A percentile compares a stretch with the other conserved stretches of the same genome.
These are phyloP conservation scores for Diaporthe ampelina DNA, from an alignment of 2,329 filamentous ascomycete species.

Conservation along the genomic window DNA sequence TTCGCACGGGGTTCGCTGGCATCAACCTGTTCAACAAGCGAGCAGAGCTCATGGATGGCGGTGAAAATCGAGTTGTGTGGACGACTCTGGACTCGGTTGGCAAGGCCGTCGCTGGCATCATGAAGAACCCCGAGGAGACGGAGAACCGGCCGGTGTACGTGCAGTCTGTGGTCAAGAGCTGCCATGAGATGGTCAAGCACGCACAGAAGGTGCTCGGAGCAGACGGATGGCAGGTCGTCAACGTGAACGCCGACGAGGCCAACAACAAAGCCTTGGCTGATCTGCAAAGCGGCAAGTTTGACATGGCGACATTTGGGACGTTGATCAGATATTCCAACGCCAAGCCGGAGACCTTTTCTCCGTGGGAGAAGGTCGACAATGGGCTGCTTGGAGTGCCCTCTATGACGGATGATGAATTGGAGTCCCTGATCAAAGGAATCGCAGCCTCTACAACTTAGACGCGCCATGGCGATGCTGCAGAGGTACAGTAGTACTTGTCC, in stretches of 20 bases:
- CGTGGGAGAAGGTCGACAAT: slow-evolving; percentile 44
- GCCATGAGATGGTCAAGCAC: slow-evolving; percentile 45
- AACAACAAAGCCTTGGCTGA: slow-evolving; percentile 42
- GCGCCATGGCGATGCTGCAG: too few relatives aligned
- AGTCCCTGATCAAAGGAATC: slow-evolving; percentile 2
- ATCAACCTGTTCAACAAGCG: slow-evolving; percentile 46
- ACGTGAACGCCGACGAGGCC: slow-evolving; percentile 41
- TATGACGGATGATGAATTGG: slow-evolving; percentile 13
- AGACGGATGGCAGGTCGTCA: slow-evolving; percentile 43
- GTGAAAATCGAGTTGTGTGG: slow-evolving; percentile 45
- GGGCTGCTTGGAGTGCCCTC: slow-evolving; percentile 42
- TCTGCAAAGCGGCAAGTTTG: slow-evolving; percentile 43
- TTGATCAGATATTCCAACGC: slow-evolving; percentile 43
- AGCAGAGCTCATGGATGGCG: slow-evolving; percentile 45
- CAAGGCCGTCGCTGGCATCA: slow-evolving; percentile 46
- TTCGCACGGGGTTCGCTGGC: slow-evolving; percentile 44
- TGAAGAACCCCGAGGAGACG: slow-evolving; percentile 48
- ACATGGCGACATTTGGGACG: slow-evolving; percentile 40
- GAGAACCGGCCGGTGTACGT: slow-evolving; percentile 47
- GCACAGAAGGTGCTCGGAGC: slow-evolving; percentile 43
- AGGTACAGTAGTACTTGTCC: too few relatives aligned
- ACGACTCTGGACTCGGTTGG: slow-evolving; percentile 48
- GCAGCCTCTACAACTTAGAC: not conserved
- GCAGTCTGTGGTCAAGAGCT: slow-evolving; percentile 43
- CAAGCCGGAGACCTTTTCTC: slow-evolving; percentile 39